Evolutionary conservation across 805 yeast genomes (phyloP), one percentile per base, ranked within the genome.

Genomic region (Candida silvatica): DNA sequence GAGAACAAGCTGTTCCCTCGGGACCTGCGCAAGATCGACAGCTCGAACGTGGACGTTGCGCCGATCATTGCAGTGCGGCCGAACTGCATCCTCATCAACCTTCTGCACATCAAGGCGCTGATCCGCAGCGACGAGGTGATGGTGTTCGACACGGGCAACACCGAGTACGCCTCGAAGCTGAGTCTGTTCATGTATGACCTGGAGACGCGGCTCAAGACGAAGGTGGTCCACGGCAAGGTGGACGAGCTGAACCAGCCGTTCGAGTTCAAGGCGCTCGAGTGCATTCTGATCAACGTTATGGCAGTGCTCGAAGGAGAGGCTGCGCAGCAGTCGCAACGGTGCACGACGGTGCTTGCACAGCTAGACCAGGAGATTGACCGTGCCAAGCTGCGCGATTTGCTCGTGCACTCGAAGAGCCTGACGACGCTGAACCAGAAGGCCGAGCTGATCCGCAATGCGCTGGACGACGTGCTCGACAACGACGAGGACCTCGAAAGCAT

Each of bases 81-180:
- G 18, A 71, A 73, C 43, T 80, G 94, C 35, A 82, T 90, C 15
- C 62, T 92, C 36, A 76, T 92, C 32, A 88, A 87, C 52, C 59
- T 92, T 49, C 61, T 92, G 26, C 92, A 88, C 53, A 86, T 92
- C 33, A 81, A 92, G 44, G 97, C 97, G 1, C 66, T 92, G 31
- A 74, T 92, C n/a, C 83, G 81, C 47, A 69, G 74, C 28, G 85
- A 90, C 48, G 64, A 69, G 42, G 94, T 92, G 7, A 69, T 83
- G 59, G 70, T 92, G 1, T 92, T 92, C 56, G 97, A 92, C 50
- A 77, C 85, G 11, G 65, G 78, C 35, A 73, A 60, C 36, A 49
- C 64, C 2, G 67, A 72, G n/a, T 70, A 76, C n/a, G 84, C 90
- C 0, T 67, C 77, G 12, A 73, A 73, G 40, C 54, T 85, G 36